These are phyloP conservation scores for Geosmithia flava DNA, from an alignment of 2,329 filamentous ascomycete species.

Conservation along the genomic window DNA sequence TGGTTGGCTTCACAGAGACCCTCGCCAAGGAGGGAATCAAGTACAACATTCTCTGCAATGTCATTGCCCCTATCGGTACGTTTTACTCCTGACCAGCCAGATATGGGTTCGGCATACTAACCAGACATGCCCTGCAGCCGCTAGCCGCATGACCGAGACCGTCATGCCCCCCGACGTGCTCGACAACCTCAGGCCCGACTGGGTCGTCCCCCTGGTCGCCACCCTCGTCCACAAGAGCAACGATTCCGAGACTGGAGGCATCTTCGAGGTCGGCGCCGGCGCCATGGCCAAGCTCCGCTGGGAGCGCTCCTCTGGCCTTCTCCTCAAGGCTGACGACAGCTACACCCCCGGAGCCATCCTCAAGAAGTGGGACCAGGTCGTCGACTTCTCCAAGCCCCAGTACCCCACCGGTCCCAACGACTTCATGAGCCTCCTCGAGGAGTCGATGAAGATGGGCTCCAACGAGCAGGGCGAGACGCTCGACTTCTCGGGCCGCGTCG, in stretches of 20 bases:
- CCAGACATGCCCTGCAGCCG: conserved; percentile 38
- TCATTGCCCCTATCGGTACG: conserved; percentile 71
- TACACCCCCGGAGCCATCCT: conserved; percentile 83
- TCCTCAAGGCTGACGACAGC: conserved; percentile 78
- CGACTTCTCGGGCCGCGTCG: conserved; percentile 76
- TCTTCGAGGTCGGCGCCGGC: conserved; percentile 89
- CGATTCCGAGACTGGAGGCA: conserved; percentile 68
- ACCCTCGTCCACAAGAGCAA: conserved; percentile 79
- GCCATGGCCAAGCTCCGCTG: conserved; percentile 88
- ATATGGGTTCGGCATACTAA: conserved; percentile 2
- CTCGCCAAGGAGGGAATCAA: conserved; percentile 94
- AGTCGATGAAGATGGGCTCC: conserved; percentile 64
- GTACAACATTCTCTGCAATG: conserved; percentile 95
- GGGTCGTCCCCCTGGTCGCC: conserved; percentile 88
- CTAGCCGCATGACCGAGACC: conserved; percentile 89
- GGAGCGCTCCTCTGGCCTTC: conserved; percentile 81
- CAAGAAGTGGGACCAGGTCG: conserved; percentile 79
- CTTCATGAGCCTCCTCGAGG: conserved; percentile 75
- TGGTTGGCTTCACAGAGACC: conserved; percentile 96
- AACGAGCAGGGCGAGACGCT: conserved; percentile 63
- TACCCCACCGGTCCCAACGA: conserved; percentile 79
- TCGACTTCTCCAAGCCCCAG: conserved; percentile 69
- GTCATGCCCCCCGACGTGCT: conserved; percentile 92
- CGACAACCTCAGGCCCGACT: conserved; percentile 76
- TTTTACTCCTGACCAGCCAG: conserved; percentile 4